Conservation (phyloP, 352 stramenopile species). For the Phytophthora crassamura region DNA sequence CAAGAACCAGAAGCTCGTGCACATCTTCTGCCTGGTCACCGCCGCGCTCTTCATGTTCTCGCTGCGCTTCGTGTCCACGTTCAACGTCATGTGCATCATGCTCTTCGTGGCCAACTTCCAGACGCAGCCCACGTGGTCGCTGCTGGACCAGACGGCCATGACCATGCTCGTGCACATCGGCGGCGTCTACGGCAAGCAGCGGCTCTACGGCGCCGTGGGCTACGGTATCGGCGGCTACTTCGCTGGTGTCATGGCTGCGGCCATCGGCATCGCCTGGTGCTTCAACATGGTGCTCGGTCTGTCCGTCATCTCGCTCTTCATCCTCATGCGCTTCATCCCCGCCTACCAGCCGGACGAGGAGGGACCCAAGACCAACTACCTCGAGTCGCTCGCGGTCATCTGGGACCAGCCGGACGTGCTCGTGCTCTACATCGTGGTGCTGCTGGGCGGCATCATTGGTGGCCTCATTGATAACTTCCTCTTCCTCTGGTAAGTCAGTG, state of each 20-base stretch:
- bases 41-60: slow-evolving; percentile 73
- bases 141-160: slow-evolving; percentile 76
- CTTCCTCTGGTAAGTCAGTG: slow-evolving; percentile 47
- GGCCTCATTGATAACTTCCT: slow-evolving; percentile 78
- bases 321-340: slow-evolving; percentile 62
- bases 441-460: slow-evolving; percentile 66
- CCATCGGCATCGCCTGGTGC: slow-evolving; percentile 76
- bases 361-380: slow-evolving; percentile 43
- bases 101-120: slow-evolving; percentile 82
- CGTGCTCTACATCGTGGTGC: slow-evolving; percentile 67
- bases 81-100: slow-evolving; percentile 74
- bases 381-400: slow-evolving; percentile 50
- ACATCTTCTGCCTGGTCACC: slow-evolving; percentile 68
- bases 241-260: slow-evolving; percentile 61
- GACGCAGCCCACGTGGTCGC: slow-evolving; percentile 65
- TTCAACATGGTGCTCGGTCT: slow-evolving; percentile 81
- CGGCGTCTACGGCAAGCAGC: slow-evolving; percentile 81
- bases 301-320: slow-evolving; percentile 59
- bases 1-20: slow-evolving; percentile 69
- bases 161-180: slow-evolving; percentile 63
- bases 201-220: slow-evolving; percentile 72
- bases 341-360: slow-evolving; percentile 43
- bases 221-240: slow-evolving; percentile 75
- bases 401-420: slow-evolving; percentile 63
- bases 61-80: slow-evolving; percentile 69